Conservation (phyloP, 805 yeast genomes). For the Osmozyma mogii region DNA sequence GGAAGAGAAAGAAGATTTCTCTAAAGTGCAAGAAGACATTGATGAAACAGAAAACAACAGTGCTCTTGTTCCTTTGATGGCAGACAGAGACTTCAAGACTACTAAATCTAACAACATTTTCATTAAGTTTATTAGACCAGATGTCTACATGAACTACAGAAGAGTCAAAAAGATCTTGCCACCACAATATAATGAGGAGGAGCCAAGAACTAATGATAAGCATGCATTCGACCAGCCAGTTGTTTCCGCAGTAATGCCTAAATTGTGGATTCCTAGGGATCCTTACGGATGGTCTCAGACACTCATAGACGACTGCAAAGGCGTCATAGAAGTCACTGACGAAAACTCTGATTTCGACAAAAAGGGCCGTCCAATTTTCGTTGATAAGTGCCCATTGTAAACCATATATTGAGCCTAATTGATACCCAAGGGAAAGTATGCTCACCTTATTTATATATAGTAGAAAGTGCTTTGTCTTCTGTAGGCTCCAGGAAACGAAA, state of each 20-base stretch:
- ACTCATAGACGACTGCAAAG: conserved; percentile 49
- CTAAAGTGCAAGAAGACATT: conserved; percentile 12
- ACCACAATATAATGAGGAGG: conserved; percentile 30
- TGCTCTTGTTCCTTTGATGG: conserved; percentile 50
- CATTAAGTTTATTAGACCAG: conserved; percentile 51
- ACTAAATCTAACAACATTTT: conserved; percentile 32
- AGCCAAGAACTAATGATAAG: conserved; percentile 37
- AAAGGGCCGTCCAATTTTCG: conserved; percentile 24
- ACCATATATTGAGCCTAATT: too few relatives aligned
- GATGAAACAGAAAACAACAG: conserved; percentile 7
- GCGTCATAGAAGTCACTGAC: conserved; percentile 57
- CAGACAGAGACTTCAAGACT: conserved; percentile 52
- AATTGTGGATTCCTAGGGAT: conserved; percentile 90
- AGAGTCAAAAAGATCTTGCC: conserved; percentile 28
- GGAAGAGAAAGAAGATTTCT: conserved; percentile 13
- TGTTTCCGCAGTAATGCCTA: conserved; percentile 58
- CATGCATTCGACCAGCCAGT: conserved; percentile 77
- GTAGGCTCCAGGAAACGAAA: too few relatives aligned
- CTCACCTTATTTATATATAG: too few relatives aligned
- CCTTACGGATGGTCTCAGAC: conserved; percentile 69
- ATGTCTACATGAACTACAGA: conserved; percentile 43
- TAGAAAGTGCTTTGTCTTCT: too few relatives aligned
- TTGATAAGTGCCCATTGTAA: conserved; percentile 27
- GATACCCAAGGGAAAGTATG: too few relatives aligned
- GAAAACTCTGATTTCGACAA: conserved; percentile 49